A percentile compares a stretch with the other conserved stretches of the same genome.
phyloP scores from a whole-genome alignment of 148 eudicot genomes.

The Rhododendron vialii region DNA sequence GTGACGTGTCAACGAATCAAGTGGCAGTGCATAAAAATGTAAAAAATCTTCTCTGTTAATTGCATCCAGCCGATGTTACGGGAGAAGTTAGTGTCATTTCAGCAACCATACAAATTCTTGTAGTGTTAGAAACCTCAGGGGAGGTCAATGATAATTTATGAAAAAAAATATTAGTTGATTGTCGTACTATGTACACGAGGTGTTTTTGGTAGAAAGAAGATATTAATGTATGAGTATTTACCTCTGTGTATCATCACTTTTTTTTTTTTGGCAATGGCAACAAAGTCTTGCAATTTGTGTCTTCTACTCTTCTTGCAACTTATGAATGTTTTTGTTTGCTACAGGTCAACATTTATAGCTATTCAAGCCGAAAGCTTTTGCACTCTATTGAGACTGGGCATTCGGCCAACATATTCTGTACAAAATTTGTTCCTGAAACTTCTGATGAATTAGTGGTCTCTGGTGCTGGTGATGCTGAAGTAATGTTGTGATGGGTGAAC shows the following conservation, averaged over 20 bases:
- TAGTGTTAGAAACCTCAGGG: background rate
- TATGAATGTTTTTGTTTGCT: constrained; percentile 6
- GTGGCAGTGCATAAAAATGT: background rate
- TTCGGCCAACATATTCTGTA: constrained; percentile 87
- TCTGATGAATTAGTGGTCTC: constrained; percentile 86
- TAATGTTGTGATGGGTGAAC: constrained; percentile 21
- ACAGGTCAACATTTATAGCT: constrained; percentile 83
- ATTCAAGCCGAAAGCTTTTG: constrained; percentile 63
- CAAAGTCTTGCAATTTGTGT: background rate
- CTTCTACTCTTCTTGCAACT: constrained; percentile 2
- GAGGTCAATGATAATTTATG: background rate
- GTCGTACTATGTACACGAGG: background rate
- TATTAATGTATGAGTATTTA: background rate
- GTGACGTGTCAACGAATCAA: background rate
- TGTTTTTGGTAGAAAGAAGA: background rate
- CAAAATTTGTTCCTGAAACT: constrained; percentile 93
- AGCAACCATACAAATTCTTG: background rate
- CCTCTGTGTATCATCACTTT: background rate
- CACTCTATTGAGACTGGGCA: constrained; percentile 88
- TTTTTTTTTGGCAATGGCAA: background rate
- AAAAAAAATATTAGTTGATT: background rate
- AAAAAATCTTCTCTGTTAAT: background rate
- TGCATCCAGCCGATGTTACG: background rate
- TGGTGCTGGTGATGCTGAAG: constrained; percentile 98
- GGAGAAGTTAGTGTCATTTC: background rate